Percentiles rank a stretch among this genome's conserved stretches.
These are phyloP conservation scores for Plantago major DNA, from an alignment of 257 asterid genomes.

Conservation along the genomic window DNA sequence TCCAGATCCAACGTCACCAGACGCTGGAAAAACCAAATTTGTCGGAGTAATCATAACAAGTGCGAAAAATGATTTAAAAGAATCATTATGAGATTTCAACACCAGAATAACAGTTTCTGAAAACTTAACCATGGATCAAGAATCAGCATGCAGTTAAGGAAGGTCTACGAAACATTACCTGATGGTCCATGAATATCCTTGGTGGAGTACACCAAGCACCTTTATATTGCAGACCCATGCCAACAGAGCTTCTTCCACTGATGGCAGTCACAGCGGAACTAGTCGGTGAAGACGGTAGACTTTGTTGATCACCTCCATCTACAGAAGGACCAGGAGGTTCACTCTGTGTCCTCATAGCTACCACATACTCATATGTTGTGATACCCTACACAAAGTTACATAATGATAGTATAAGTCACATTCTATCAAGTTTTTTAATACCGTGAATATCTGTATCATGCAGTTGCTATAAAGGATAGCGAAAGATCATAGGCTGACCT, in stretches of 20 bases:
- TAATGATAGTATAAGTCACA: not conserved
- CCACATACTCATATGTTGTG: constrained; percentile 88
- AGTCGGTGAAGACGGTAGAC: constrained; percentile 88
- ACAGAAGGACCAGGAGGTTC: constrained; percentile 88
- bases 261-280: constrained; percentile 92
- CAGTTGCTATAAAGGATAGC: not conserved
- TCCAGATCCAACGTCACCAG: too few relatives aligned
- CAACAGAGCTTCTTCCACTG: constrained; percentile 94
- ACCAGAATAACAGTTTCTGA: not conserved
- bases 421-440: not conserved
- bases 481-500: constrained; percentile 39
- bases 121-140: constrained; percentile 3
- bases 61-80: not conserved
- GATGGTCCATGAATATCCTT: constrained; percentile 91
- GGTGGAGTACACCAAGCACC: constrained; percentile 99
- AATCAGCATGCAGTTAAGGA: not conserved
- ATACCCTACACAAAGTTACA: constrained; percentile 53
- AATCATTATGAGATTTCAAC: not conserved
- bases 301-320: constrained; percentile 82
- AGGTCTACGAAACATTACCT: constrained; percentile 36
- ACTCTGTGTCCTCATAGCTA: constrained; percentile 91
- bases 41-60: not conserved
- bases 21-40: not conserved
- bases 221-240: constrained; percentile 82
- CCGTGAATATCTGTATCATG: not conserved